Base-by-base conservation (phyloP, 2,329 filamentous ascomycete species). In the Capronia coronata region DNA sequence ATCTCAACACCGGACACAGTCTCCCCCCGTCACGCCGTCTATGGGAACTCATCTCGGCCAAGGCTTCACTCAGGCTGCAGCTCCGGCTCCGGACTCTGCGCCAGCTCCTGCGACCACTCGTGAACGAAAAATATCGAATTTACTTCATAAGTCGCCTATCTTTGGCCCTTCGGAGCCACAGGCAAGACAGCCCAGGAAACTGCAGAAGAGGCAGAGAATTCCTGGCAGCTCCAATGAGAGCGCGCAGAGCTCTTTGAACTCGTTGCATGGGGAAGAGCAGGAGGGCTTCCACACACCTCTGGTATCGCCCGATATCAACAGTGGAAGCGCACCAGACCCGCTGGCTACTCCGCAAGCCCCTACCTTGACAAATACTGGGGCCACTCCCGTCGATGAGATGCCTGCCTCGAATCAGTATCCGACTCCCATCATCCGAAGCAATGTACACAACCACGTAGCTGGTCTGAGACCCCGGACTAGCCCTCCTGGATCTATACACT, bases 241-340 rank as follows among this genome's bases (percentile, higher is more conserved):
- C 64, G 90, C 91, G 0, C 89, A 95, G 57, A 96, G 90, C 63
- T 97, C 93, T 13, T 85, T 80, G 5, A 80, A 86, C 13, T 96
- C 90, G 6, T 72, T 94, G n/a, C 69, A 59, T 40, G 75, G 57
- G 4, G 63, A 63, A 13, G 63, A 66, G 7, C 64, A 61, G 11
- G 64, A 50, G 7, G 61, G 61, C 21, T 59, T 68, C 32, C 62
- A 62, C 45, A 63, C 67, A 29, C 58, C 63, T 37, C 53, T 63
- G 25, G 56, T 60, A 23, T 59, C 62, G 7, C 62, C 64, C 16
- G 63, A 66, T 32, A 43, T 62, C 21, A 57, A 38, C 62, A 69
- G 9, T 29, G 63, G 62, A 45, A 53, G 56, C 14, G 48, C 59
- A 46, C 54, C 56, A 11, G 59, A 62, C 32, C 52, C 62, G 23